Conservation (phyloP, 257 asterid species). For the Solanum peruvianum region DNA sequence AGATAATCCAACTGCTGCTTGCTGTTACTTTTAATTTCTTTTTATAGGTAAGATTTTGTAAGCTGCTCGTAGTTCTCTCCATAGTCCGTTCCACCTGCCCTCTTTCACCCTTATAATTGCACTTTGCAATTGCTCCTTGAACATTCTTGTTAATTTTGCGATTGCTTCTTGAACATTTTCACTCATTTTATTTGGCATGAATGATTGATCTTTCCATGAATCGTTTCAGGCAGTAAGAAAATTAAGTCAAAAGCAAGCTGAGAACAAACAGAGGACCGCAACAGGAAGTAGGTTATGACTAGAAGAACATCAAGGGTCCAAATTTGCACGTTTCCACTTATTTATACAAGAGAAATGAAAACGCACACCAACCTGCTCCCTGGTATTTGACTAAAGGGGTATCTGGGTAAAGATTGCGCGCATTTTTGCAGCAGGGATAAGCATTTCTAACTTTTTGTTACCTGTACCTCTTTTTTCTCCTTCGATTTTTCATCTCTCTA, state of each 20-base stretch:
- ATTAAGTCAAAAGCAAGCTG: background rate
- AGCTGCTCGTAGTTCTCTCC: background rate
- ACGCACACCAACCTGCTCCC: background rate
- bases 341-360: background rate
- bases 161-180: background rate
- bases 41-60: background rate
- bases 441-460: background rate
- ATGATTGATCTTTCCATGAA: background rate
- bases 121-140: background rate
- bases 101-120: background rate
- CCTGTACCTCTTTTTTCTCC: background rate
- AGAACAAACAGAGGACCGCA: background rate
- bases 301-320: background rate
- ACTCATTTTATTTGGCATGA: background rate
- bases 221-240: background rate
- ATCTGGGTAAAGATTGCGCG: background rate
- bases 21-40: background rate
- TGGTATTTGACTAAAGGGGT: background rate
- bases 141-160: background rate
- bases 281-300: background rate
- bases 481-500: background rate
- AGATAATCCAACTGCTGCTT: background rate
- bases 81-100: background rate
- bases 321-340: background rate
- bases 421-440: background rate